These are phyloP conservation scores for Scheffersomyces lignicola DNA, from an alignment of 1,139 yeast species.

Conservation along the genomic window DNA sequence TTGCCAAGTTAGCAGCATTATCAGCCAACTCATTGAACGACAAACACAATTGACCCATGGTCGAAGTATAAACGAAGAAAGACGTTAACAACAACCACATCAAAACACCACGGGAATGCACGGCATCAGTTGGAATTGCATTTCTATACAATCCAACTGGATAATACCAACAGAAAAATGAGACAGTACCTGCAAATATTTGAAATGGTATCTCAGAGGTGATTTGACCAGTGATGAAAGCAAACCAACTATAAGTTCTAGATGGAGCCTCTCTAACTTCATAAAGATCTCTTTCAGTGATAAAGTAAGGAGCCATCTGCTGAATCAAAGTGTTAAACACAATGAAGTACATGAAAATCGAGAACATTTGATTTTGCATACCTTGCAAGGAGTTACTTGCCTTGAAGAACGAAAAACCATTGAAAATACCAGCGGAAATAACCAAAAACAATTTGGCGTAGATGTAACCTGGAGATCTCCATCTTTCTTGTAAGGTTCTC, in stretches of 20 bases:
- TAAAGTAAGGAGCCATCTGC: constrained; percentile 42
- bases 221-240: constrained; percentile 60
- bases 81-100: constrained; percentile 45
- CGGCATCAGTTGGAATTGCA: constrained; percentile 38
- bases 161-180: constrained; percentile 77
- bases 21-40: constrained; percentile 40
- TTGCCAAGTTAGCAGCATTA: constrained; percentile 38
- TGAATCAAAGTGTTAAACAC: constrained; percentile 54
- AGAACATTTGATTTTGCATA: constrained; percentile 49
- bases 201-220: constrained; percentile 80
- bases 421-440: constrained; percentile 42
- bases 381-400: constrained; percentile 37
- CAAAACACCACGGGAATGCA: constrained; percentile 40
- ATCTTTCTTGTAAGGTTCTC: constrained; percentile 35
- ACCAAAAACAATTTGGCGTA: constrained; percentile 41
- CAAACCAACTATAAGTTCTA: constrained; percentile 29
- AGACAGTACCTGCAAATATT: constrained; percentile 58
- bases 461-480: constrained; percentile 46
- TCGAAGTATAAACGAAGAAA: constrained; percentile 32
- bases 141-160: constrained; percentile 71
- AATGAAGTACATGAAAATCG: constrained; percentile 53
- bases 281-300: constrained; percentile 34
- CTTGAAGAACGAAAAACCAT: constrained; percentile 47
- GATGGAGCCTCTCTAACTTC: constrained; percentile 39
- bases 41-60: constrained; percentile 40